Evolutionary conservation across 768 basidiomycete species (phyloP).

Genomic region (Cystofilobasidium capitatum): DNA sequence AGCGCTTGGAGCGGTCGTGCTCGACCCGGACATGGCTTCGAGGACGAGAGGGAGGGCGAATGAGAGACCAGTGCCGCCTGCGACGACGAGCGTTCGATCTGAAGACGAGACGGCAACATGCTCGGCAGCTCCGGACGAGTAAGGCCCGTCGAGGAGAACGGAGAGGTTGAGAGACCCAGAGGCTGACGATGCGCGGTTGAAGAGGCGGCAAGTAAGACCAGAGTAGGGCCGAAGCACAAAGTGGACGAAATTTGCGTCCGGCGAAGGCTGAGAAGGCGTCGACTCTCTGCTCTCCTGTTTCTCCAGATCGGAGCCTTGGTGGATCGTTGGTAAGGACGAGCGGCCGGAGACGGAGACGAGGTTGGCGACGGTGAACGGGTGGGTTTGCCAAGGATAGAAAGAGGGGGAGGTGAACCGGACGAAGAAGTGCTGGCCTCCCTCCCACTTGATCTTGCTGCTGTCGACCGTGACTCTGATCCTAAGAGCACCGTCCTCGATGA

Average conservation of each 20-base stretch:
- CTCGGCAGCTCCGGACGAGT: slow-evolving; percentile 1
- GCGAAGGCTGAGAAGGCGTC: too few species aligned
- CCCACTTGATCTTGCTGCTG: neutral
- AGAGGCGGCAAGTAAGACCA: slow-evolving; percentile 1
- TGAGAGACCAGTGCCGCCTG: neutral
- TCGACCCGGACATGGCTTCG: neutral
- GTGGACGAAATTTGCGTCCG: neutral
- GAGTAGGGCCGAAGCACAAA: neutral
- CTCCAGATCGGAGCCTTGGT: neutral
- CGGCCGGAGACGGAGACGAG: neutral
- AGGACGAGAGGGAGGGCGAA: slow-evolving; percentile 5
- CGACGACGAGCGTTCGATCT: slow-evolving; percentile 5
- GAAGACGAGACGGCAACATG: neutral
- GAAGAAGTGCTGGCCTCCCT: neutral
- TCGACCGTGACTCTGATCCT: neutral
- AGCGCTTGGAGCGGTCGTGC: neutral
- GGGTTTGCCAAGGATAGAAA: neutral
- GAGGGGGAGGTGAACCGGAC: slow-evolving; percentile 1
- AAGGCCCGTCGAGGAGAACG: slow-evolving; percentile 2
- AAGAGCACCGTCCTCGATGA: slow-evolving; percentile 1
- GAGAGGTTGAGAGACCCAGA: neutral
- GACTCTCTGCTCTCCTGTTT: too few species aligned
- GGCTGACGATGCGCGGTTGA: neutral
- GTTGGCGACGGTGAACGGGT: neutral
- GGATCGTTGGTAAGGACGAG: neutral